Percentiles rank a stretch among this genome's conserved stretches.
phyloP scores from a whole-genome alignment of 345 rosid species.

The Eucalyptus cloeziana region DNA sequence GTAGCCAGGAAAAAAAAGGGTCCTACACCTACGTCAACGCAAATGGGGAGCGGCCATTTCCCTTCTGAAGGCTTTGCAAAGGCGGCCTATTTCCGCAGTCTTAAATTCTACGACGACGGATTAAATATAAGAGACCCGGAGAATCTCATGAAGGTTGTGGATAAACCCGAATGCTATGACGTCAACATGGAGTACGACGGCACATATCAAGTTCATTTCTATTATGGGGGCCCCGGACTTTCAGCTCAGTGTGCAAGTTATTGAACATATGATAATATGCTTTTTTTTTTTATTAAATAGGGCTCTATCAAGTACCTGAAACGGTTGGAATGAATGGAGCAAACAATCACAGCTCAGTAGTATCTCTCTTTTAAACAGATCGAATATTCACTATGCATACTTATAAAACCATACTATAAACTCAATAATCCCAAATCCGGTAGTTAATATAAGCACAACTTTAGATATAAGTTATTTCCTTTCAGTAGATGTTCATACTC shows the following conservation, averaged over 20 bases:
- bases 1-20: fast-evolving
- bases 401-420: not conserved
- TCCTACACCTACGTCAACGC: fast-evolving
- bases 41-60: not conserved
- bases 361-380: not conserved
- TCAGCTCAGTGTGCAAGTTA: not conserved
- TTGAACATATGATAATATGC: not conserved
- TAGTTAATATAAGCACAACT: not conserved
- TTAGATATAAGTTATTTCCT: not conserved
- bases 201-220: not conserved
- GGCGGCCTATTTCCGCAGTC: not conserved
- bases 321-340: not conserved
- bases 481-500: not conserved
- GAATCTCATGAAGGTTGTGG: fast-evolving
- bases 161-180: not conserved
- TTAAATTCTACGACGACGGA: not conserved
- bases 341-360: not conserved
- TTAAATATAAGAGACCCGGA: not conserved
- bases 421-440: not conserved
- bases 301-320: not conserved
- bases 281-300: not conserved
- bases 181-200: fast-evolving
- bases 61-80: not conserved
- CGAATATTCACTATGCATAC: not conserved
- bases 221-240: not conserved